phyloP scores from a whole-genome alignment of 345 rosid genomes.

The Carallia pectinifolia region DNA sequence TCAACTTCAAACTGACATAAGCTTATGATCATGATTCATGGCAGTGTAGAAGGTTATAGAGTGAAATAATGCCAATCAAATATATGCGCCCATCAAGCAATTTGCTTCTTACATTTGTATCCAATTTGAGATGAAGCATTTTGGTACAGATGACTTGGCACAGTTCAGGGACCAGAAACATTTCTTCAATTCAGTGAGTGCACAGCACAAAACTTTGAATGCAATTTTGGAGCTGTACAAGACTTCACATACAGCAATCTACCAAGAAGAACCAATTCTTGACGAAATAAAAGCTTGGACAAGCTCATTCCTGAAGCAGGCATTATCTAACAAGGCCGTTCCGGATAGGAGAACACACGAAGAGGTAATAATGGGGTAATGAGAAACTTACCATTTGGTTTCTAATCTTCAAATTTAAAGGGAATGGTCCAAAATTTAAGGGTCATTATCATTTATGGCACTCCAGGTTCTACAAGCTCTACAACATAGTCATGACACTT shows the following conservation, averaged over 20 bases:
- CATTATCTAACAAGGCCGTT: background rate
- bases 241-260: constrained; percentile 20
- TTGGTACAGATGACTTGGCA: background rate
- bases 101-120: no score
- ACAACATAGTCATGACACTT: constrained; percentile 13
- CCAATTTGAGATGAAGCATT: no score
- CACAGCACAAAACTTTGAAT: background rate
- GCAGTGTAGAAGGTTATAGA: no score
- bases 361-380: background rate
- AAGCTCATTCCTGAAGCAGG: constrained; percentile 1
- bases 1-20: no score
- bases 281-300: constrained; percentile 16
- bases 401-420: background rate
- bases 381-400: no score
- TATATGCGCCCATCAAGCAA: no score
- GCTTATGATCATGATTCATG: no score
- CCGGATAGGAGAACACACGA: background rate
- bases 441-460: background rate
- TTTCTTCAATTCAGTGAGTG: background rate
- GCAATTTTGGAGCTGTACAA: constrained; percentile 15
- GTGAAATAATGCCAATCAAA: no score
- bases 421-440: background rate
- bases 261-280: constrained; percentile 13
- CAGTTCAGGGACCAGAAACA: constrained; percentile 2
- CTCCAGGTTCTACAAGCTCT: constrained; percentile 20